Evolutionary conservation across 805 yeast species (phyloP), one percentile per base, ranked within the genome.

Genomic region (Pichia insulana): DNA sequence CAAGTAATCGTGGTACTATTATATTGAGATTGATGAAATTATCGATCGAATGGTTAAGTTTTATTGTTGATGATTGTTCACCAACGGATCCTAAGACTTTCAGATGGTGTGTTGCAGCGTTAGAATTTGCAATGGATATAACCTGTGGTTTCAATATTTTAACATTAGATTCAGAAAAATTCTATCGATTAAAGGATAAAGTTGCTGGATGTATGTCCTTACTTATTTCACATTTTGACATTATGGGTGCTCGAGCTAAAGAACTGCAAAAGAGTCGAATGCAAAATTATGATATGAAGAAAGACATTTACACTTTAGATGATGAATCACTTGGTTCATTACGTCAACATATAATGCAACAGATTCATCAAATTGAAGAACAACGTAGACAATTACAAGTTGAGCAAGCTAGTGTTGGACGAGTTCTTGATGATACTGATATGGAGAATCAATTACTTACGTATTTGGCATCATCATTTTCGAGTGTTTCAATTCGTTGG

Each of bases 141-240:
- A 88, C 96, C 0, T 73, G 82, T 40, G 96, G 96, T 1, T 83
- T 83, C 57, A 89, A 90, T 55, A 88, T 92, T 33, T 65, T 90
- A 40, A 83, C 89, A 0, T 67, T 92, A 43, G 78, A 76, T 44
- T 84, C 85, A 48, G 84, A 76, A 20, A 88, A 86, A 54, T 92
- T 89, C 56, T 65, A 73, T 44, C 63, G 70, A 31, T 65, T 92
- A 49, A 80, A 88, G 52, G 71, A 76, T 40, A 87, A 86, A 56
- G 96, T 92, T 36, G 94, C 97, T 1, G 84, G 95, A 1, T 88
- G 97, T 63, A 86, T 92, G 88, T 80, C 97, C 2, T 67, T 92
- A 40, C 68, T 92, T 46, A 90, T 92, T 48, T 86, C 96, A 0
- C 97, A 92, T 64, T 92, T 92, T 56, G 98, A 92, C 63, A 88